Base-by-base conservation (phyloP, 768 basidiomycete species). In the Xerocomus potaroensis region DNA sequence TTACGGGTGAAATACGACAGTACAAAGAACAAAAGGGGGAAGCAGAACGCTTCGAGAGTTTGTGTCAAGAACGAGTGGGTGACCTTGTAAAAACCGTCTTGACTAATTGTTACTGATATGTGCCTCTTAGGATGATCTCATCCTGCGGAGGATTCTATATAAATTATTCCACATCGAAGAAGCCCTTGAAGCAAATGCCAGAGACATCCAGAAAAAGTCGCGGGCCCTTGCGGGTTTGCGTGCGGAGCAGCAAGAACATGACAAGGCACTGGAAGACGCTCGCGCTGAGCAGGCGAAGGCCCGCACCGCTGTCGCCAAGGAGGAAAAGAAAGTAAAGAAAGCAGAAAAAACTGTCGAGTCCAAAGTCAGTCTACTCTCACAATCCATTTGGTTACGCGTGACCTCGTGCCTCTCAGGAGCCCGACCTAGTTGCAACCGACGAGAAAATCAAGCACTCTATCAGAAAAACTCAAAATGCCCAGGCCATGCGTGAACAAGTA, bases 21-120 rank as follows among this genome's bases (percentile, higher is more conserved):
- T 98, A 94, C 69, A 92, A 91, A 70, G 93, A 97, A 62, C 96
- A 98, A 69, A 92, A 94, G 66, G 80, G 79, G 5, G 95, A 98
- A 62, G 91, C 93, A 4, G 88, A 91, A 54, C 74, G 86, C 34
- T 97, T 94, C 57, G 87, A 93, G 63, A 73, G 72, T 8, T 70
- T 98, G 12, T 79, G 80, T 57, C 72, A 85, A 44, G 83, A 93
- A 56, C 72, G 77, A 63, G 91, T 91, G 33, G 26, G 82, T 70
- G 5, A 2, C 11, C 26, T 44, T 22, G 6, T 10, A 8, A 23
- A 16, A 15, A 18, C 1, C 4, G 3, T 24, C 21, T 8, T 31
- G n/a, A n/a, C n/a, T n/a, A 10, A 6, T 15, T 12, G 16, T 39
- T 6, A n/a, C 50, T 54, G 31, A 51, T 54, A 47, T 44, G 23